Percentiles rank a stretch among this genome's conserved stretches.
Conservation (phyloP, 2,329 filamentous ascomycete species). For the Capronia americana region DNA sequence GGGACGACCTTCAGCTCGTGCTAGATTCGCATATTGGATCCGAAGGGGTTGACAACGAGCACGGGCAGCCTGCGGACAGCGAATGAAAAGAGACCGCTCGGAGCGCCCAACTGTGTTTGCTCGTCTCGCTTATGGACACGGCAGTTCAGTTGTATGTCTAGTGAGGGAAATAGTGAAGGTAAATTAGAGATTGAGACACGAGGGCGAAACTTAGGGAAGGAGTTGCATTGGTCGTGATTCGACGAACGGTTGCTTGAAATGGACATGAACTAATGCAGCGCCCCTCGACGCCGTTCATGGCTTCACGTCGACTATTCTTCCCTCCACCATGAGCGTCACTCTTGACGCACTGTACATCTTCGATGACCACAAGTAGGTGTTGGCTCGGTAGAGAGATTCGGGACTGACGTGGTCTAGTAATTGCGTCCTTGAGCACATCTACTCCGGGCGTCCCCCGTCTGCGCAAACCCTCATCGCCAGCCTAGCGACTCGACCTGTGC, state of each 20-base stretch:
- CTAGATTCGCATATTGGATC: not conserved
- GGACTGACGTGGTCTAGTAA: conserved; percentile 60
- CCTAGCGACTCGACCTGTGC: conserved; percentile 81
- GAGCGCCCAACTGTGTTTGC: too few species aligned
- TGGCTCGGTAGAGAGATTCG: not conserved
- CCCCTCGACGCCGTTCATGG: not conserved
- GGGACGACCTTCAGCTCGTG: not conserved
- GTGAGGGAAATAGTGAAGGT: too few species aligned
- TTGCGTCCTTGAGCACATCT: conserved; percentile 86
- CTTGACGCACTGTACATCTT: conserved; percentile 97
- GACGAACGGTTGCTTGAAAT: conserved; percentile 1
- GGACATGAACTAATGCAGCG: not conserved
- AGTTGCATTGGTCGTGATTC: not conserved
- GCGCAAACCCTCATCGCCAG: conserved; percentile 79
- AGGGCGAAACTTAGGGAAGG: not conserved
- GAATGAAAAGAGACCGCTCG: not conserved
- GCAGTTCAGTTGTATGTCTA: too few species aligned
- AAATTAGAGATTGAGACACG: not conserved
- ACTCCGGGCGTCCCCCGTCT: conserved; percentile 79
- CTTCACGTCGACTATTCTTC: not conserved
- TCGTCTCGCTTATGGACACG: too few species aligned
- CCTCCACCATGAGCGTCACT: conserved; percentile 74
- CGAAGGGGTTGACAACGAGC: not conserved
- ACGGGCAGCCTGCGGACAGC: not conserved
- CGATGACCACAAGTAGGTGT: conserved; percentile 85